Conservation (phyloP, 805 yeast species). For the Lipomyces spencermartinsiae region DNA sequence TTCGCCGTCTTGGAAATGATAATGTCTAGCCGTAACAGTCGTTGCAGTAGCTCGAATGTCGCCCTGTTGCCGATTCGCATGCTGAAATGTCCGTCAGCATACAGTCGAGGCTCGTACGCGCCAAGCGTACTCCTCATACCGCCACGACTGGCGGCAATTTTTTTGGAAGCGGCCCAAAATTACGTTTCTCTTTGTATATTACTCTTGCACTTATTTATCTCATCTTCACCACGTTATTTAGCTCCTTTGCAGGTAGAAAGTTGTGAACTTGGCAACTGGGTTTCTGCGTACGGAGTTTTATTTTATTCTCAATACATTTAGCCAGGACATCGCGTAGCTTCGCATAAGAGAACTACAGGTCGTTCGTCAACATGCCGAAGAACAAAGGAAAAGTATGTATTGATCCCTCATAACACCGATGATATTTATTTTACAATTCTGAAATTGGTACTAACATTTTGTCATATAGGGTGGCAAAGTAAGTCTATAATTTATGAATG, state of each 20-base stretch:
- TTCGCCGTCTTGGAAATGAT: neutral
- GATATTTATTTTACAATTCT: neutral
- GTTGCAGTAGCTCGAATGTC: neutral
- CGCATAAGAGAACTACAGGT: neutral
- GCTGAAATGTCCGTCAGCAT: neutral
- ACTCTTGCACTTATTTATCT: neutral
- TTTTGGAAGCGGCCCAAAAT: neutral
- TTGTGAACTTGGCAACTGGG: neutral
- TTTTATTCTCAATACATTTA: neutral
- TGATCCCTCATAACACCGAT: neutral
- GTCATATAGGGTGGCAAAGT: conserved; percentile 53
- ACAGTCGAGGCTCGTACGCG: neutral
- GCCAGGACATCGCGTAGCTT: neutral
- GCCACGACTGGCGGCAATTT: neutral
- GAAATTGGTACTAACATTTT: neutral
- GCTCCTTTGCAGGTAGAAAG: neutral
- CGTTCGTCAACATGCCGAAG: conserved; percentile 67
- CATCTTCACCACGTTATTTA: neutral
- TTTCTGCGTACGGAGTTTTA: neutral
- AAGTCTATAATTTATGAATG: conserved; percentile 20
- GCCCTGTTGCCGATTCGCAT: neutral
- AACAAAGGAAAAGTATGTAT: conserved; percentile 67
- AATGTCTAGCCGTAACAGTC: neutral
- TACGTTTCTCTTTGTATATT: neutral
- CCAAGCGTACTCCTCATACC: neutral